Conservation (phyloP, 257 asterid species). For the Petrea volubilis region DNA sequence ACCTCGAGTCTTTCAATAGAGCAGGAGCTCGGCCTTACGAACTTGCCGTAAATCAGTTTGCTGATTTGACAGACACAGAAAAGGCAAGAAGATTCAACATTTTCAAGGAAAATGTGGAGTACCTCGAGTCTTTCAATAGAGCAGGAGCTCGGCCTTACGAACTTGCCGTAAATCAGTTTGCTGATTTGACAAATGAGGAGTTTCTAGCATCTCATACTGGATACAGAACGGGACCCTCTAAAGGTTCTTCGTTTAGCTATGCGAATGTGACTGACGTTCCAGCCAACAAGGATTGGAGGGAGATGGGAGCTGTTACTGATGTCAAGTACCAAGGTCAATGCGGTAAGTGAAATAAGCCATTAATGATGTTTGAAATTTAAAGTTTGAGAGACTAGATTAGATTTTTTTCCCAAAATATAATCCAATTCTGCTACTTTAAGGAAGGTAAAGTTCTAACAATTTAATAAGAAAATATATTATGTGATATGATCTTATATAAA, state of each 20-base stretch:
- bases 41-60: constrained; percentile 23
- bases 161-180: constrained; percentile 23
- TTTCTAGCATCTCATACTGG: constrained; percentile 16
- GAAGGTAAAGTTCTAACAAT: too few relatives aligned
- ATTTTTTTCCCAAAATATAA: too few relatives aligned
- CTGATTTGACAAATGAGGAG: constrained; percentile 30
- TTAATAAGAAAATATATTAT: too few relatives aligned
- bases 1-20: constrained; percentile 20
- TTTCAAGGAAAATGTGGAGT: constrained; percentile 24
- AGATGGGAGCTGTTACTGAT: constrained; percentile 37
- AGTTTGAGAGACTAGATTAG: too few relatives aligned
- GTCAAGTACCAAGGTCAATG: constrained; percentile 40
- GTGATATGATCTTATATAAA: too few relatives aligned
- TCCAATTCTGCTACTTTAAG: too few relatives aligned
- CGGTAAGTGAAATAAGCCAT: constrained; percentile 19
- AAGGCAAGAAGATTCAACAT: background rate
- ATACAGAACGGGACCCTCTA: background rate
- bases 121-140: constrained; percentile 20
- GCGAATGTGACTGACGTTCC: constrained; percentile 29
- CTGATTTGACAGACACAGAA: constrained; percentile 20
- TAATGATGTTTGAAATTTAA: too few relatives aligned
- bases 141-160: constrained; percentile 15
- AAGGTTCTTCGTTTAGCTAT: background rate
- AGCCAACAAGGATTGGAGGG: constrained; percentile 32
- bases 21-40: constrained; percentile 14